These are phyloP conservation scores for Lodderomyces beijingensis DNA, from an alignment of 1,139 yeast genomes.

Conservation along the genomic window DNA sequence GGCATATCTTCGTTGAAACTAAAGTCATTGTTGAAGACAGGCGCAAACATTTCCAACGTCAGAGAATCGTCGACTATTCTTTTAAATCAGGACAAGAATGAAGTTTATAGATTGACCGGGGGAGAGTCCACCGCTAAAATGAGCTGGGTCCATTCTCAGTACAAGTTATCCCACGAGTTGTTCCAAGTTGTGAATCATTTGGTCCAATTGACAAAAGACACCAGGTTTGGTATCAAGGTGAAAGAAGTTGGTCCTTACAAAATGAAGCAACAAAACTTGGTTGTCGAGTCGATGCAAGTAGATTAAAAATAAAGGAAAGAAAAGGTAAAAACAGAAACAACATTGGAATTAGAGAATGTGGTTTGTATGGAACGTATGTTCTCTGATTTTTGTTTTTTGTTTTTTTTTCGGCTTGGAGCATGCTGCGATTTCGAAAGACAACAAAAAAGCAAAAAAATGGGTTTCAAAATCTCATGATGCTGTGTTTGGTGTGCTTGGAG, in stretches of 20 bases:
- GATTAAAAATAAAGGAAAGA: too few relatives aligned
- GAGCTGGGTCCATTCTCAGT: constrained; percentile 82
- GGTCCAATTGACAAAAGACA: constrained; percentile 56
- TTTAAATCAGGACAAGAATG: constrained; percentile 29
- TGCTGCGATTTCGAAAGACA: too few relatives aligned
- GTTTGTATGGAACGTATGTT: too few relatives aligned
- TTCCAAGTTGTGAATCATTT: constrained; percentile 51
- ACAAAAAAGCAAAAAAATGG: too few relatives aligned
- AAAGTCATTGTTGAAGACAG: constrained; percentile 54
- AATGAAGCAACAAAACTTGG: constrained; percentile 17
- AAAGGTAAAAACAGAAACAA: too few relatives aligned
- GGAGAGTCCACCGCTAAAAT: constrained; percentile 65
- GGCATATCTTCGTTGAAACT: constrained; percentile 64
- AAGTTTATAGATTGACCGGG: constrained; percentile 75
- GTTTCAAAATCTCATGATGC: too few relatives aligned
- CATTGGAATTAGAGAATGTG: too few relatives aligned
- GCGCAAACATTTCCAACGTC: constrained; percentile 53
- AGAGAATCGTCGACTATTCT: constrained; percentile 73
- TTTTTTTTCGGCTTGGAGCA: too few relatives aligned
- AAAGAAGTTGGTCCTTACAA: constrained; percentile 59
- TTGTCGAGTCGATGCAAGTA: constrained; percentile 34
- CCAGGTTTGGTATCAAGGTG: constrained; percentile 61
- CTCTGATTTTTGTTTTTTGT: too few relatives aligned
- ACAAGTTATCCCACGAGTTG: constrained; percentile 45
- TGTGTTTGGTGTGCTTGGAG: too few relatives aligned